Base-by-base conservation (phyloP, 2,329 filamentous ascomycete species). In the Fusarium papillatum region DNA sequence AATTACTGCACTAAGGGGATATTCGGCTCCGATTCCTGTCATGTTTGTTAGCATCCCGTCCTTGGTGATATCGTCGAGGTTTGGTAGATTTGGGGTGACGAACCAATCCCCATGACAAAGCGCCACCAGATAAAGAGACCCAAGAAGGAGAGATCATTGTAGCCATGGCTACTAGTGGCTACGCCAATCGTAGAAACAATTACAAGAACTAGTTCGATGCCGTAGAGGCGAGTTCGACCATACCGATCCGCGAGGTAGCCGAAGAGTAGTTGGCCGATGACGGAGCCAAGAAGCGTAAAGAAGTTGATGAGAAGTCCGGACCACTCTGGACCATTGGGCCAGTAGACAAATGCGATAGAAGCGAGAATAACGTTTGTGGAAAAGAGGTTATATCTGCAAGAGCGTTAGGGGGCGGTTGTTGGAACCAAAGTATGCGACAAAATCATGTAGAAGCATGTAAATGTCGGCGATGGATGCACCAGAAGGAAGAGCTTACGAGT, bases 1-100 rank as follows among this genome's bases (percentile, higher is more conserved):
- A 39, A 94, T 94, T 11, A 93, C 90, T 0, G 92, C 92, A 55
- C 88, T 90, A 4, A 94, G 84, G 1, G 93, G 92, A 79, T 94
- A 94, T 81, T 94, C 92, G 19, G 90, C 92, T n/a, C 91, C 91
- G 39, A 93, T 91, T 1, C 90, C 91, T 88, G 41, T 46, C 24
- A 29, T 22, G 38, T 10, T 61, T 24, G 64, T 76, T 29, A 78
- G 72, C 34, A 50, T 66, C 39, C 29, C 67, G 59, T 57, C 66
- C 26, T 62, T 73, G 46, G 22, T 24, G 60, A 64, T 50, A 50
- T 48, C 55, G 64, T 74, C 26, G 31, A 63, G 68, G 36, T 16
- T 63, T 62, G 26, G 36, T 26, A 62, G 70, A 50, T 24, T 19
- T 38, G 41, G 59, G 14, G 48, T 38, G 39, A 79, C 81, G 65